A percentile compares a stretch with the other conserved stretches of the same genome.
Evolutionary conservation across 805 yeast species (phyloP).

Genomic region (Candida yuanshanica): DNA sequence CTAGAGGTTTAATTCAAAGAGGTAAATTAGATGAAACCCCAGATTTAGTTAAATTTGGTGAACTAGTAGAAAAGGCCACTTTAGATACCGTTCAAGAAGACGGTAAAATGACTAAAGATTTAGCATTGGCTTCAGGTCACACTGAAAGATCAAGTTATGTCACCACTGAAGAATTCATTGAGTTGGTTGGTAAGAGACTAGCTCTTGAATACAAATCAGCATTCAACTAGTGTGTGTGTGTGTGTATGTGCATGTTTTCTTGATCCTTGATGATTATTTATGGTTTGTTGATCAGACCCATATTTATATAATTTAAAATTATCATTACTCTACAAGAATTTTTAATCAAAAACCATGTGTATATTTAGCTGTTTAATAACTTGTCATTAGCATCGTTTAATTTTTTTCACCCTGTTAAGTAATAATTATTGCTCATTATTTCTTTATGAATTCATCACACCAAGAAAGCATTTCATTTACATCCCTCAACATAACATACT

Average conservation of each 20-base stretch:
- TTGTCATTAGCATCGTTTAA: too few species aligned
- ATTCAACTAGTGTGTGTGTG: not conserved
- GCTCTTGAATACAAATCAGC: conserved; percentile 19
- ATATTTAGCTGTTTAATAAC: too few species aligned
- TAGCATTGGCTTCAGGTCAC: conserved; percentile 85
- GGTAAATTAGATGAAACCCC: conserved; percentile 86
- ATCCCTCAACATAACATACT: conserved; percentile 7
- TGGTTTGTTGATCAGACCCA: too few species aligned
- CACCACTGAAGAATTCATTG: conserved; percentile 87
- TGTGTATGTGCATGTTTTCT: too few species aligned
- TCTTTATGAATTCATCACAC: conserved; percentile 15
- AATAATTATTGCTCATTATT: too few species aligned
- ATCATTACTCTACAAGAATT: not conserved
- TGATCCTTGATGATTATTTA: too few species aligned
- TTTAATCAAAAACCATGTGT: too few species aligned
- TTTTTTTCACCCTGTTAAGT: too few species aligned
- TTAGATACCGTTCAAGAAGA: conserved; percentile 79
- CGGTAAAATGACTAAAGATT: conserved; percentile 92
- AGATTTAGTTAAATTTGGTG: conserved; percentile 76
- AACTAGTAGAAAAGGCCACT: conserved; percentile 74
- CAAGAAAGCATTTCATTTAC: conserved; percentile 15
- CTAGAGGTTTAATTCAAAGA: conserved; percentile 89
- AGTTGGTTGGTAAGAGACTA: conserved; percentile 70
- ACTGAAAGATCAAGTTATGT: conserved; percentile 79
- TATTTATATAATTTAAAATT: too few species aligned